phyloP scores from a whole-genome alignment of 345 rosid species.

The Bruguiera parviflora region DNA sequence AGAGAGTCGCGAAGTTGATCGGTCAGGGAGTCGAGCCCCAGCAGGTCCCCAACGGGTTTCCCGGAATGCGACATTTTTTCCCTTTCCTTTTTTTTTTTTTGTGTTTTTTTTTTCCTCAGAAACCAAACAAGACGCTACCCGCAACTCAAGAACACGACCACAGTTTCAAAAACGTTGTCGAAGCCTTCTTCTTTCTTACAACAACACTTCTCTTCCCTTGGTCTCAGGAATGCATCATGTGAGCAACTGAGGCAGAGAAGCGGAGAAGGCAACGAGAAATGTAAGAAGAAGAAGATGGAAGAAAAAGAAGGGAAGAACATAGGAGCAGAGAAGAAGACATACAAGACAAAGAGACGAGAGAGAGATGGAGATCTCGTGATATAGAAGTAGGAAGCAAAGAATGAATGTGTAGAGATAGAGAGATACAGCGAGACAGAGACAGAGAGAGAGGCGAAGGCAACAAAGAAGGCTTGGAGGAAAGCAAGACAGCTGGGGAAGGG shows the following conservation, averaged over 20 bases:
- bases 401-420: constrained; percentile 37
- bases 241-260: neutral
- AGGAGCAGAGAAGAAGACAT: constrained; percentile 36
- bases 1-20: constrained; percentile 46
- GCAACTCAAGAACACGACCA: neutral
- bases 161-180: no score
- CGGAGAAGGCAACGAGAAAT: neutral
- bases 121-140: neutral
- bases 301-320: no score
- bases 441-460: neutral
- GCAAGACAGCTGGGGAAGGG: no score
- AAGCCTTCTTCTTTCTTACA: neutral
- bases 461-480: no score
- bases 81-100: no score
- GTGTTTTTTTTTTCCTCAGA: constrained; percentile 9
- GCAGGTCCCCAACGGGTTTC: constrained; percentile 33
- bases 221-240: neutral
- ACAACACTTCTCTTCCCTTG: no score
- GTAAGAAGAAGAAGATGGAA: neutral
- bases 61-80: constrained; percentile 49
- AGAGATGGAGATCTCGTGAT: constrained; percentile 73
- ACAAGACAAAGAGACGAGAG: constrained; percentile 5
- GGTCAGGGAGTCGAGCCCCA: neutral
- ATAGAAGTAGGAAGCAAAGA: constrained; percentile 58
- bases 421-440: neutral